phyloP scores from a whole-genome alignment of 495 filamentous ascomycete genomes.

The Astrothelium subdiscretum region DNA sequence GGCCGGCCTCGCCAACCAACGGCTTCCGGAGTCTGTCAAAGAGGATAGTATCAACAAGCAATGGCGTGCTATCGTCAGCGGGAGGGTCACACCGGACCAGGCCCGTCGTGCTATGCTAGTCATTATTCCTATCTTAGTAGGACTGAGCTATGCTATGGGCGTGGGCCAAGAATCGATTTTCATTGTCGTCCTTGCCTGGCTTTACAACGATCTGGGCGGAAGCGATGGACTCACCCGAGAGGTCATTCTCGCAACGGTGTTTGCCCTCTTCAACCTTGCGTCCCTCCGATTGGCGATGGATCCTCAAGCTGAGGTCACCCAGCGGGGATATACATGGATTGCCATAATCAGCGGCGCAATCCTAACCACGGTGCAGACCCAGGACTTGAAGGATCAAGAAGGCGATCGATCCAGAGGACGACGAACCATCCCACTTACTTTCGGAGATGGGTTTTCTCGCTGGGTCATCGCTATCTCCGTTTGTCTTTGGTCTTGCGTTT shows the following conservation, averaged over 20 bases:
- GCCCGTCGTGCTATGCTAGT: slow-evolving; percentile 29
- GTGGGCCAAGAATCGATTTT: slow-evolving; percentile 24
- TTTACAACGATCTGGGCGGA: slow-evolving; percentile 45
- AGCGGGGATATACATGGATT: slow-evolving; percentile 31
- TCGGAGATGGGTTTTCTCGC: slow-evolving; percentile 35
- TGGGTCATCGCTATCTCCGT: slow-evolving; percentile 30
- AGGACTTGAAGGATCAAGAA: slow-evolving; percentile 39
- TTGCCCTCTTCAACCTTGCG: slow-evolving; percentile 27
- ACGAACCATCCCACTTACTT: slow-evolving; percentile 30
- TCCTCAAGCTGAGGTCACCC: slow-evolving; percentile 9
- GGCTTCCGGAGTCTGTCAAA: slow-evolving; percentile 30
- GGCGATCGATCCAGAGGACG: slow-evolving; percentile 37
- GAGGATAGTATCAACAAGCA: slow-evolving; percentile 49
- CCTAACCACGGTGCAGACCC: slow-evolving; percentile 40
- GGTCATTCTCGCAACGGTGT: slow-evolving; percentile 35
- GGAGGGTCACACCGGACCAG: slow-evolving; percentile 28
- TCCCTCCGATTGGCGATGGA: slow-evolving; percentile 17
- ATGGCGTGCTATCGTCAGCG: slow-evolving; percentile 41
- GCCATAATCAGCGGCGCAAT: slow-evolving; percentile 34
- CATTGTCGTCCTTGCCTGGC: slow-evolving; percentile 33
- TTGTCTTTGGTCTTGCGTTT: slow-evolving; percentile 32
- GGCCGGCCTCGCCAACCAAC: slow-evolving; percentile 41
- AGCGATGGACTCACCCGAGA: slow-evolving; percentile 37
- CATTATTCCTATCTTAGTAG: slow-evolving; percentile 27
- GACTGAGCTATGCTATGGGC: slow-evolving; percentile 26